Conservation (phyloP, 1,284 basidiomycete species). For the Leccinum fuscescens region DNA sequence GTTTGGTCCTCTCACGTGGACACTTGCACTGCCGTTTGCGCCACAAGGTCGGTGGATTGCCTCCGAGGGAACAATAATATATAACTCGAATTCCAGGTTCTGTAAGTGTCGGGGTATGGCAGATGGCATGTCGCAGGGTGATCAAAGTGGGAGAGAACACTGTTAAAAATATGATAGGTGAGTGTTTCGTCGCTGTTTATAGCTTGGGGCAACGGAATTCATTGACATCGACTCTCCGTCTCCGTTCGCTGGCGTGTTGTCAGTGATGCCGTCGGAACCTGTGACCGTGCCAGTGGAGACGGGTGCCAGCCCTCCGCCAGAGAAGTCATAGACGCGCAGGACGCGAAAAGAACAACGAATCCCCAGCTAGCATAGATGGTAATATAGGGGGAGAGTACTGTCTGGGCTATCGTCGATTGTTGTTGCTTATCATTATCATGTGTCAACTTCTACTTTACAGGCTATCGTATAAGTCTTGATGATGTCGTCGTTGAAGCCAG, state of each 20-base stretch:
- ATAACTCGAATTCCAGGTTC: conserved; percentile 53
- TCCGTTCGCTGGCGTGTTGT: not conserved
- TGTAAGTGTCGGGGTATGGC: conserved; percentile 88
- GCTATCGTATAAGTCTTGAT: not conserved
- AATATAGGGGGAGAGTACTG: conserved; percentile 5
- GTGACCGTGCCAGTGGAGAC: conserved; percentile 16
- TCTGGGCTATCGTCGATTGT: not conserved
- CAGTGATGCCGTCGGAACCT: conserved; percentile 22
- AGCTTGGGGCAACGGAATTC: not conserved
- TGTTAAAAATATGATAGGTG: conserved; percentile 50
- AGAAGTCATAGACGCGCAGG: conserved; percentile 16
- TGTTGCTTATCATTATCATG: conserved; percentile 20
- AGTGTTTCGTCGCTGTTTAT: conserved; percentile 10
- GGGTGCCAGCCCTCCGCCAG: conserved; percentile 6
- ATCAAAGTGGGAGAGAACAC: conserved; percentile 68
- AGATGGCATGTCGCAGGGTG: conserved; percentile 83
- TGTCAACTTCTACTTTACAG: conserved; percentile 18
- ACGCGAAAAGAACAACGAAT: not conserved
- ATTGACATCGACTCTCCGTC: not conserved
- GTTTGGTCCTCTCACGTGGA: conserved; percentile 84
- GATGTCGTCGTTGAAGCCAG: not conserved
- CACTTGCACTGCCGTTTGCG: conserved; percentile 80
- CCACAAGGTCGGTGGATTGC: conserved; percentile 53
- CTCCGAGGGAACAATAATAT: not conserved
- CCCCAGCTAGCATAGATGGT: conserved; percentile 4